phyloP scores from a whole-genome alignment of 768 basidiomycete genomes.

The Panaeolus cyanescens region DNA sequence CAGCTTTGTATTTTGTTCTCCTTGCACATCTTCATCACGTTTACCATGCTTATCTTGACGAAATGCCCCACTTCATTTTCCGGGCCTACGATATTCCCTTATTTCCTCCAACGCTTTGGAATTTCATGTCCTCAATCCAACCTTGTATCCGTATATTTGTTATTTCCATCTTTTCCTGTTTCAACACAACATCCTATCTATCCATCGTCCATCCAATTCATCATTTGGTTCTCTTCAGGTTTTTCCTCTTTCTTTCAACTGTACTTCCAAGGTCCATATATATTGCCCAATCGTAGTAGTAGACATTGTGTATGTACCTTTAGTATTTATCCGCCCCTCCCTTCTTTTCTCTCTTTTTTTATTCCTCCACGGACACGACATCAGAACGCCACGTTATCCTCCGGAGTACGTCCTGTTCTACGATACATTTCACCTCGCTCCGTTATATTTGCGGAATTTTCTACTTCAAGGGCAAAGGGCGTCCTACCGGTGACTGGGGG shows the following conservation, averaged over 20 bases:
- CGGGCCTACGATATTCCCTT: neutral
- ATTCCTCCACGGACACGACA: slow-evolving; percentile 2
- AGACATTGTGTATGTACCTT: slow-evolving; percentile 1
- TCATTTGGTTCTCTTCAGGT: neutral
- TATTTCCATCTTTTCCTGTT: neutral
- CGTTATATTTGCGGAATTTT: neutral
- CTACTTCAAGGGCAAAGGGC: neutral
- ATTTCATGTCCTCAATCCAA: neutral
- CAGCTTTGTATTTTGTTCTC: neutral
- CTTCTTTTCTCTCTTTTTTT: neutral
- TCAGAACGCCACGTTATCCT: slow-evolving; percentile 2
- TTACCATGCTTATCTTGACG: neutral
- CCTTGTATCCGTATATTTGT: neutral
- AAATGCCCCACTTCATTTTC: slow-evolving; percentile 4
- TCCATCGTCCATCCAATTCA: neutral
- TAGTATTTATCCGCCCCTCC: neutral
- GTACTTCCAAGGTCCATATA: slow-evolving; percentile 2
- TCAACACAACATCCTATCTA: neutral
- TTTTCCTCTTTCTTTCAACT: neutral
- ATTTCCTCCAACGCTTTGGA: neutral
- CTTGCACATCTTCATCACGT: neutral
- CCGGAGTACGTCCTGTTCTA: neutral
- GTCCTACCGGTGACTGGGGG: neutral
- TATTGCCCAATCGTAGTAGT: neutral
- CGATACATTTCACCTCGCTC: neutral